Evolutionary conservation across 1,139 yeast genomes (phyloP), one percentile per base, ranked within the genome.

Genomic region (Sugiyamaella xylanicola): DNA sequence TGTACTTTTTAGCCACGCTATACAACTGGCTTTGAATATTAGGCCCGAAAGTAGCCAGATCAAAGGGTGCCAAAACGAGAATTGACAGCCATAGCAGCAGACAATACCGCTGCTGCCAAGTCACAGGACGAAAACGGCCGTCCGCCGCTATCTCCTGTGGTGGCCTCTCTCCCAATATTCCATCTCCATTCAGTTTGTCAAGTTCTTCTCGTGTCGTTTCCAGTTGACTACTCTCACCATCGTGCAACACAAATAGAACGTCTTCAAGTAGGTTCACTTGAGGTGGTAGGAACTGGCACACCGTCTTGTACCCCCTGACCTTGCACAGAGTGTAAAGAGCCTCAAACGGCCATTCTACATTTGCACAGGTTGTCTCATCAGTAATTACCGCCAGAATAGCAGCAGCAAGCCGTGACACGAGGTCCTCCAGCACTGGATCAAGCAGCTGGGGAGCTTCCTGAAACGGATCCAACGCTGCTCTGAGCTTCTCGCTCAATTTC

Each of bases 61-160:
- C 77, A 65, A 91, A 91, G 0, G 98, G 97, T 0, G 85, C 83
- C 36, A 87, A 71, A 0, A 84, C 80, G 17, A 90, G 72, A 27
- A 85, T 82, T 0, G 87, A 79, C 15, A 89, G 73, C 96, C 97
- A 91, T 5, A 87, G 72, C n/a, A 90, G 70, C 45, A 84, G 68
- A 2, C 85, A 69, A 62, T 82, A 88, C 9, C 77, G 68, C 50
- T 80, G 80, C 60, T 82, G 74, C 95, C 96, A 79, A 9, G 58
- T 41, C 8, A 5, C 21, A 29, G 48, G 40, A 45, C 40, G 16
- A 17, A 45, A 45, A n/a, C n/a, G n/a, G n/a, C n/a, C n/a, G n/a
- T n/a, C n/a, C n/a, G n/a, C n/a, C n/a, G n/a, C n/a, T n/a, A n/a
- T n/a, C n/a, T n/a, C n/a, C n/a, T n/a, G n/a, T n/a, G n/a, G n/a